phyloP scores from a whole-genome alignment of 2,329 filamentous ascomycete genomes.

The Trichoderma pleuroti region DNA sequence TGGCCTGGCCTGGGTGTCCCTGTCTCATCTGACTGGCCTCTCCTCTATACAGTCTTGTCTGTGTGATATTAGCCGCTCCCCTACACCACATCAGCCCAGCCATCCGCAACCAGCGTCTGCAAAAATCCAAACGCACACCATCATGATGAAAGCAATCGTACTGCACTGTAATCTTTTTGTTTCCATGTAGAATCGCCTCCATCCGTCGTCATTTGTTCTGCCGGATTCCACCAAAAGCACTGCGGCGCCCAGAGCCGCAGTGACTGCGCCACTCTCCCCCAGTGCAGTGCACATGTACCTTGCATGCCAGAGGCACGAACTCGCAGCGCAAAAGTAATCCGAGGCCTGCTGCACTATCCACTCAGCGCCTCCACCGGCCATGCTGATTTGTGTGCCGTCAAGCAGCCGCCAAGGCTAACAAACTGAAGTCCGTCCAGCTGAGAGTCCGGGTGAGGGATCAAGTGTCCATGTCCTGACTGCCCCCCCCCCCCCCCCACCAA shows the following conservation, averaged over 20 bases:
- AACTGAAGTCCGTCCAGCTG: not conserved
- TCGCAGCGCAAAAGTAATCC: not conserved
- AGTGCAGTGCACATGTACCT: not conserved
- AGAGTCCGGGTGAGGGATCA: not conserved
- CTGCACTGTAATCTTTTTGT: not conserved
- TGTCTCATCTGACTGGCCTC: not conserved
- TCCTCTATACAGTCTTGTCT: not conserved
- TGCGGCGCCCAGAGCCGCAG: conserved; percentile 12
- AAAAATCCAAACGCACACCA: not conserved
- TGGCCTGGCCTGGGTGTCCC: not conserved
- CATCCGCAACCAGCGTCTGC: not conserved
- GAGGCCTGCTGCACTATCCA: not conserved
- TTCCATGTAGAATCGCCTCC: too few relatives aligned
- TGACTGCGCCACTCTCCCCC: conserved; percentile 18
- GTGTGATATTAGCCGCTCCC: not conserved
- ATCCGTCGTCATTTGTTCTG: not conserved
- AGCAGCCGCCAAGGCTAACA: not conserved
- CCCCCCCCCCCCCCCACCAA: not conserved
- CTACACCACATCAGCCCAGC: not conserved
- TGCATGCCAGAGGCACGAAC: not conserved
- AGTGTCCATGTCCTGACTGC: not conserved
- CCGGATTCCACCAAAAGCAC: not conserved
- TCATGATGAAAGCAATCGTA: not conserved
- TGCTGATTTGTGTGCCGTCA: not conserved
- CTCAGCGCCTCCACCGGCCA: not conserved